Conservation (phyloP, 1,284 basidiomycete genomes). For the Ustilago hordei region DNA sequence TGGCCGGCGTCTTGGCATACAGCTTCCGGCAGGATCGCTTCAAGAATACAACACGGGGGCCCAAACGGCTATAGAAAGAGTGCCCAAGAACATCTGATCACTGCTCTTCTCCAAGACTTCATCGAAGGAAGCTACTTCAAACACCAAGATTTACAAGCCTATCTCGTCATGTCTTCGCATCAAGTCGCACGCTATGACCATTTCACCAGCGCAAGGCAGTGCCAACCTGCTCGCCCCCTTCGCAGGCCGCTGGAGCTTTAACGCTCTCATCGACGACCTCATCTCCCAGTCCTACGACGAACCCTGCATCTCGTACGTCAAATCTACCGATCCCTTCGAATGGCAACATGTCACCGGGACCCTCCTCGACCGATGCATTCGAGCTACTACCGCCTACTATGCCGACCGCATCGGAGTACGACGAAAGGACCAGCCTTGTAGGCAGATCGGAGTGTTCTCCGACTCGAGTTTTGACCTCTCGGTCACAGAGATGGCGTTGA, state of each 20-base stretch:
- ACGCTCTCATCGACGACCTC: slow-evolving; percentile 39
- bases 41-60: too few species aligned
- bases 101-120: too few species aligned
- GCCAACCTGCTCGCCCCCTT: slow-evolving; percentile 30
- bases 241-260: slow-evolving; percentile 24
- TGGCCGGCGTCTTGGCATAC: too few species aligned
- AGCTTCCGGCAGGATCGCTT: too few species aligned
- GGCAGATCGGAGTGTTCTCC: slow-evolving; percentile 25
- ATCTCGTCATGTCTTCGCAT: background rate
- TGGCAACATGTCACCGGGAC: slow-evolving; percentile 35
- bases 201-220: slow-evolving; percentile 18
- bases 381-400: slow-evolving; percentile 41
- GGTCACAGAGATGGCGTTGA: slow-evolving; percentile 35
- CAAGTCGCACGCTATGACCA: slow-evolving; percentile 12
- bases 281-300: slow-evolving; percentile 4
- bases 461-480: slow-evolving; percentile 30
- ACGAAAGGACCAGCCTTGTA: slow-evolving; percentile 15
- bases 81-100: too few species aligned
- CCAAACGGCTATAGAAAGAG: too few species aligned
- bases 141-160: too few species aligned
- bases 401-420: slow-evolving; percentile 20
- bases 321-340: slow-evolving; percentile 34
- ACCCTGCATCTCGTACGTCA: slow-evolving; percentile 30
- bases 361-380: slow-evolving; percentile 30
- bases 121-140: too few species aligned